Conservation (phyloP, 2,329 filamentous ascomycete species). For the Pseudovirgaria hyperparasitica region DNA sequence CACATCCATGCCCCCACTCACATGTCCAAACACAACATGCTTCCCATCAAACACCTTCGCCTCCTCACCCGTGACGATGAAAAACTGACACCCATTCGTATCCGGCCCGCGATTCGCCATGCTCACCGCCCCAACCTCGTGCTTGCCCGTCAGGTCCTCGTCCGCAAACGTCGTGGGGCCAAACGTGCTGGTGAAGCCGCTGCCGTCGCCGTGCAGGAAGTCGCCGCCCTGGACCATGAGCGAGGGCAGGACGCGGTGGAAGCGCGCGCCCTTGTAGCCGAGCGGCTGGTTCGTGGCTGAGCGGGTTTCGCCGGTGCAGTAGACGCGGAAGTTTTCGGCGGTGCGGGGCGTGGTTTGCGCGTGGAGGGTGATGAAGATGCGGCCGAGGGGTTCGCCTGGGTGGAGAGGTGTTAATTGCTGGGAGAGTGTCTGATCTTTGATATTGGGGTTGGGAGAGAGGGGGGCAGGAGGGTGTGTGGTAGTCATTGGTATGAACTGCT, state of each 20-base stretch:
- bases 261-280: constrained; percentile 90
- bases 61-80: constrained; percentile 93
- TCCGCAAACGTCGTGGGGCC: constrained; percentile 74
- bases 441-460: not conserved
- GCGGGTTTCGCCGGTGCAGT: constrained; percentile 89
- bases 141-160: constrained; percentile 75
- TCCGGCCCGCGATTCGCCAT: constrained; percentile 96
- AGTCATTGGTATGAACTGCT: too few relatives aligned
- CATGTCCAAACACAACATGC: constrained; percentile 90
- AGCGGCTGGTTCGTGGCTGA: constrained; percentile 64
- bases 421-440: constrained; percentile 12
- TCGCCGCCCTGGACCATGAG: constrained; percentile 96
- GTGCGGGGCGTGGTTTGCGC: too few relatives aligned
- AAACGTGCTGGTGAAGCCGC: constrained; percentile 79
- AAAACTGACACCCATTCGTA: constrained; percentile 93
- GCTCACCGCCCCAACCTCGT: constrained; percentile 73
- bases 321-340: constrained; percentile 92
- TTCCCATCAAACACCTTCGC: constrained; percentile 81
- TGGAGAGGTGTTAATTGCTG: not conserved
- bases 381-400: constrained; percentile 70
- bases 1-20: constrained; percentile 80
- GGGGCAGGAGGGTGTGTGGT: too few relatives aligned
- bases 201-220: constrained; percentile 87
- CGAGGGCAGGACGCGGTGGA: constrained; percentile 52
- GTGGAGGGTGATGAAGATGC: too few relatives aligned